phyloP scores from a whole-genome alignment of 345 rosid genomes.

The Eucalyptus microcorys region DNA sequence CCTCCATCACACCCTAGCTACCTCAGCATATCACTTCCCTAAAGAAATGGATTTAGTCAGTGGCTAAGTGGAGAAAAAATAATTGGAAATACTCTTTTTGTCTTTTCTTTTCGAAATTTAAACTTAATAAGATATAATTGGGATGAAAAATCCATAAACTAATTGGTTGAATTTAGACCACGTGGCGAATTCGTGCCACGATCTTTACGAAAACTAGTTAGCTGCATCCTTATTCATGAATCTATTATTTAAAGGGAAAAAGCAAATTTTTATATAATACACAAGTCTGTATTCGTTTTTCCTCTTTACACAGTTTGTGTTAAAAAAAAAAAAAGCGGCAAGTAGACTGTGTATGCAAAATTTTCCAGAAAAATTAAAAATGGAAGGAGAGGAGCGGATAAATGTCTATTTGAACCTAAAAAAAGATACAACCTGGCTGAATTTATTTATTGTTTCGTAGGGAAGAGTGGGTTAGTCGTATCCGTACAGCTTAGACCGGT shows the following conservation, averaged over 20 bases:
- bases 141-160: not conserved
- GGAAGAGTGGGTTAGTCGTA: not conserved
- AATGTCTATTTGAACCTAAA: not conserved
- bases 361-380: not conserved
- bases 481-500: not conserved
- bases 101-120: not conserved
- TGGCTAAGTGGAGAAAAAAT: not conserved
- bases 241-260: not conserved
- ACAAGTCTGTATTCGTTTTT: not conserved
- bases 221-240: not conserved
- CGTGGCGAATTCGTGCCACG: not conserved
- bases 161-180: not conserved
- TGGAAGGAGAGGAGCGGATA: not conserved
- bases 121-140: not conserved
- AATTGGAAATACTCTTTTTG: not conserved
- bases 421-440: not conserved
- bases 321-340: not conserved
- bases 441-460: not conserved
- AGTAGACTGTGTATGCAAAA: not conserved
- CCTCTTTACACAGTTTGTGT: not conserved
- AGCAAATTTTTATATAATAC: not conserved
- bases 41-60: not conserved
- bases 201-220: not conserved
- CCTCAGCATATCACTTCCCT: not conserved
- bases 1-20: not conserved